Evolutionary conservation across 164 flowering plant species (phyloP).

Genomic region (Vitis rupestris): DNA sequence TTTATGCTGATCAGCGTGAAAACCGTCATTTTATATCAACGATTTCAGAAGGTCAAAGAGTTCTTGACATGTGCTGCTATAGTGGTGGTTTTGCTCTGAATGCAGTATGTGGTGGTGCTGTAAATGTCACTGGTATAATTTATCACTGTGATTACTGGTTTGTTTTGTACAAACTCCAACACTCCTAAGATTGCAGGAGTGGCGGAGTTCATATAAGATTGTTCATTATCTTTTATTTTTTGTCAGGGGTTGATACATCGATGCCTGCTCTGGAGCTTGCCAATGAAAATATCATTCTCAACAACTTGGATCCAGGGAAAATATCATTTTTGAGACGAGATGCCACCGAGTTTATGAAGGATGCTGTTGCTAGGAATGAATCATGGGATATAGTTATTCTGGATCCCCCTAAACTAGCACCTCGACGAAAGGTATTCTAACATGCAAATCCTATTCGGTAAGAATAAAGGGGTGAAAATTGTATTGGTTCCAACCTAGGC

Average conservation of each 20-base stretch:
- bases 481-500: too few species aligned
- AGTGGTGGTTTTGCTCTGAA: constrained; percentile 96
- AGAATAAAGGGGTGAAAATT: neutral
- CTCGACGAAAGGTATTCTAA: constrained; percentile 65
- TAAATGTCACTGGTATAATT: constrained; percentile 60
- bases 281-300: constrained; percentile 71
- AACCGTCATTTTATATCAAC: constrained; percentile 75
- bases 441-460: neutral
- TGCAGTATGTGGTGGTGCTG: constrained; percentile 84
- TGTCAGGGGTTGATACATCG: constrained; percentile 80
- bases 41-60: constrained; percentile 63
- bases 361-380: constrained; percentile 56
- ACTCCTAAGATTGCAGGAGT: too few species aligned
- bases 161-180: too few species aligned
- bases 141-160: neutral
- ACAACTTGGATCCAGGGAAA: constrained; percentile 57
- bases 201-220: too few species aligned
- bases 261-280: constrained; percentile 86
- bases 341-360: constrained; percentile 75
- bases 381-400: constrained; percentile 88
- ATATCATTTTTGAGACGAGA: constrained; percentile 73
- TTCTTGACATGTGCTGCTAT: constrained; percentile 92
- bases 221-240: neutral
- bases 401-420: constrained; percentile 97
- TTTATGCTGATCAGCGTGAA: constrained; percentile 98